Percentiles rank a stretch among this genome's conserved stretches.
These are phyloP conservation scores for Colletotrichum noveboracense DNA, from an alignment of 2,329 filamentous ascomycete genomes.

Conservation along the genomic window DNA sequence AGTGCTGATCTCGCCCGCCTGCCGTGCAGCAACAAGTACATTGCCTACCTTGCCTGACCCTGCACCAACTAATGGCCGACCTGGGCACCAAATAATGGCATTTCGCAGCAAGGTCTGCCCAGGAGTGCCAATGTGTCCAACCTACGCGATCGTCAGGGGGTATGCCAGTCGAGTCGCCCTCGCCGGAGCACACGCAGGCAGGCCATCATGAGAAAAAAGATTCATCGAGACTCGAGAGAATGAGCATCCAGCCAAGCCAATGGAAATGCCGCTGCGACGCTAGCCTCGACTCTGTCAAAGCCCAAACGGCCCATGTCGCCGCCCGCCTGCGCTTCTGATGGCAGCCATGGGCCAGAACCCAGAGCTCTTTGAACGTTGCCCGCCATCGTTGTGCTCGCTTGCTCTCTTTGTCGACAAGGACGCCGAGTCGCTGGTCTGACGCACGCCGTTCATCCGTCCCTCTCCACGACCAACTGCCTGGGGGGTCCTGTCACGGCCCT, in stretches of 20 bases:
- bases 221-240: neutral
- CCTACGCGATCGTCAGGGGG: neutral
- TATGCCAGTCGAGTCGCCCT: neutral
- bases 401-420: neutral
- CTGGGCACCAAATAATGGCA: neutral
- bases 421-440: neutral
- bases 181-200: neutral
- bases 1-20: neutral
- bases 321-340: neutral
- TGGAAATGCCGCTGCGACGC: neutral
- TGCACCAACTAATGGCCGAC: neutral
- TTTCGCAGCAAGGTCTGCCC: neutral
- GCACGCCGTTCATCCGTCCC: neutral
- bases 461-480: constrained; percentile 6
- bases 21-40: neutral
- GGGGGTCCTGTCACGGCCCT: neutral
- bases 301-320: neutral
- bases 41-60: neutral
- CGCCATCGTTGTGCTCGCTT: neutral
- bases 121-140: neutral
- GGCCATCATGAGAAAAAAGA: neutral
- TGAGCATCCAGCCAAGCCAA: constrained; percentile 13
- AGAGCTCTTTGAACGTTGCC: neutral
- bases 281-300: constrained; percentile 10
- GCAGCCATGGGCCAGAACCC: neutral